Evolutionary conservation across 2,329 filamentous ascomycete species (phyloP), one percentile per base, ranked within the genome.

Genomic region (Diaporthe humulicola): DNA sequence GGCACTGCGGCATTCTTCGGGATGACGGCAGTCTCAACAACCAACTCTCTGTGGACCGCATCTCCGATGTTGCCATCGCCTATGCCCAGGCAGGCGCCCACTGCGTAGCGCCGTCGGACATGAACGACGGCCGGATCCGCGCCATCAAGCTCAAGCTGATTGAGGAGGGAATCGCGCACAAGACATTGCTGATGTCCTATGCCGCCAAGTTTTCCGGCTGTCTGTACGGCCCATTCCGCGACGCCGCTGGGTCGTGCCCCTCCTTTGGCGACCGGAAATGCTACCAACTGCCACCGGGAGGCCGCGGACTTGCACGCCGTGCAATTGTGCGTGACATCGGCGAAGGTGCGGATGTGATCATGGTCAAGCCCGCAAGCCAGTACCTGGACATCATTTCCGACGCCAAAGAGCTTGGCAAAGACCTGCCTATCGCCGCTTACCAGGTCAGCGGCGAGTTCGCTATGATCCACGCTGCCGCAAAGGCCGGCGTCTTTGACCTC

Each of bases 131-230:
- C 38, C 94, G 97, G 78, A 97, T 99, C 81, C 94, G 96, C 74
- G 96, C 96, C 76, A 99, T 99, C 84, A 99, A 99, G 89, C 90
- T 98, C 71, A 98, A 98, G 88, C 88, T 99, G 77, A 98, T 98
- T 74, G 96, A 98, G 84, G 93, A 95, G 74, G 96, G 96, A 71
- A 94, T 98, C 79, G 93, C 96, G 9, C 97, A 99, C 87, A 93
- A 93, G 82, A 93, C 96, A 17, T 90, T 98, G 72, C 89, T 99
- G 76, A 98, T 99, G 97, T 98, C 95, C 6, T 99, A 99, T 85
- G 95, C 95, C 19, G 97, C 97, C 81, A 99, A 99, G 84, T 99
- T 99, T 86, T 96, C 94, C 30, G 97, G 97, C 60, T 98, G 96
- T 83, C 87, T 98, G 14, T 99, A 99, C 85, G 97, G 97, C 0